Evolutionary conservation across 164 flowering plant species (phyloP), one percentile per base, ranked within the genome.

Genomic region (Akebia trifoliata): DNA sequence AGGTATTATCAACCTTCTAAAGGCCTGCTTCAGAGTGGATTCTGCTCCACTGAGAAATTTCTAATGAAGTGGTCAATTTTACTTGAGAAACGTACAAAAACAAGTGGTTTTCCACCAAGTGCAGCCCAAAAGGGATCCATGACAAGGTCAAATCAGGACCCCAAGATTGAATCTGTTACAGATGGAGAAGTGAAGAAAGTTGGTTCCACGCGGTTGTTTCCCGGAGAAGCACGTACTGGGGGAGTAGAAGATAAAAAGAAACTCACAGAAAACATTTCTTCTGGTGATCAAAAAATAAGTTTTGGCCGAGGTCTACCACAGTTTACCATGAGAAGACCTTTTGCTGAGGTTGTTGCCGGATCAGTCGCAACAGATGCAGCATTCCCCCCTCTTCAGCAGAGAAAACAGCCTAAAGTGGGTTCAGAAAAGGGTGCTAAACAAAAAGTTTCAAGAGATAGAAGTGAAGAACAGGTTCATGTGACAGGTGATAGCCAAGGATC

Each of bases 281-380:
- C 57, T 49, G 69, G 61, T 59, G 78, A 69, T 36, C 71, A 69
- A 37, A 80, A 68, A 35, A 76, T 81, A 29, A 77, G 63, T 51
- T 82, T 74, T 74, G 90, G 87, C 59, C 74, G 63, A 52, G 91
- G 81, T 30, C 69, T 85, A 59, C 83, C 95, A 9, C 78, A 64
- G 63, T 77, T 79, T 64, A 69, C 74, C 14, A 76, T 83, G 84
- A 80, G 67, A 64, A 91, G 84, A 64, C 86, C 96, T 14, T 91
- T 91, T 78, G 76, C 98, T 45, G 95, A 86, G 75, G 96, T 88
- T 59, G 95, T 91, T 66, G 94, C 96, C 55, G 98, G 96, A 61
- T 73, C 85, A 37, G 65, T 79, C 22, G 70, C 80, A 65, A 54
- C 75, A 28, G 81, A 80, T 77, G 77, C 84, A 10, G 85, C 70